A percentile compares a stretch with the other conserved stretches of the same genome.
These are phyloP conservation scores for Saxophila tyrrhenica DNA, from an alignment of 495 filamentous ascomycete genomes.

Conservation along the genomic window DNA sequence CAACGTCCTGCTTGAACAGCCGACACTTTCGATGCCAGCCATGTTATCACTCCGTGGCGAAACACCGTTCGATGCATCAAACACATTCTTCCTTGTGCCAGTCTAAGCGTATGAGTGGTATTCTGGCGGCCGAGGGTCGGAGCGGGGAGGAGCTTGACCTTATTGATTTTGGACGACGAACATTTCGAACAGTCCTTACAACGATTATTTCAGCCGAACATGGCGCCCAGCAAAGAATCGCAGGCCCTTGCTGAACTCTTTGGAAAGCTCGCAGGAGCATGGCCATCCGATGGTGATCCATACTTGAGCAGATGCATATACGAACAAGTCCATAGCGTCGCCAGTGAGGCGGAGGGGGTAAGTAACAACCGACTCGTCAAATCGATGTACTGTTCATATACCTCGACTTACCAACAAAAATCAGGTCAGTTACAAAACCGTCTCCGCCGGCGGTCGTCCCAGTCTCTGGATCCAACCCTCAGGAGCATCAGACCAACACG, in stretches of 20 bases:
- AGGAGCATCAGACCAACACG: conserved; percentile 4
- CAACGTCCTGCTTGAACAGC: no score
- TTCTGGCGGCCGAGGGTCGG: no score
- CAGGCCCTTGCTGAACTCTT: conserved; percentile 1
- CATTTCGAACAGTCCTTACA: no score
- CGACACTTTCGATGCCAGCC: no score
- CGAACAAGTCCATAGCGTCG: conserved; percentile 3
- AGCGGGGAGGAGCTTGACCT: background rate
- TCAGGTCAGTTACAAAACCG: background rate
- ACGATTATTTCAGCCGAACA: background rate
- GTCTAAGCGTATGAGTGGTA: no score
- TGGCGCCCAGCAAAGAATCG: conserved; percentile 14
- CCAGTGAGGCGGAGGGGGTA: background rate
- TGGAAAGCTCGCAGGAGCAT: background rate
- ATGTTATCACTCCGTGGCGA: no score
- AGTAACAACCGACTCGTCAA: no score
- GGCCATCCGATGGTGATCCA: background rate
- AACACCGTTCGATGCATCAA: no score
- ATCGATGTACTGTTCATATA: no score
- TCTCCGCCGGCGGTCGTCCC: background rate
- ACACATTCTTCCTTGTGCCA: no score
- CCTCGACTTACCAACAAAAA: no score
- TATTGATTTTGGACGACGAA: background rate
- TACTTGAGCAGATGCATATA: background rate
- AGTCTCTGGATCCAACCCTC: conserved; percentile 1